Percentiles rank a stretch among this genome's conserved stretches.
Conservation (phyloP, 495 filamentous ascomycete genomes). For the Massariosphaeria phaeospora region DNA sequence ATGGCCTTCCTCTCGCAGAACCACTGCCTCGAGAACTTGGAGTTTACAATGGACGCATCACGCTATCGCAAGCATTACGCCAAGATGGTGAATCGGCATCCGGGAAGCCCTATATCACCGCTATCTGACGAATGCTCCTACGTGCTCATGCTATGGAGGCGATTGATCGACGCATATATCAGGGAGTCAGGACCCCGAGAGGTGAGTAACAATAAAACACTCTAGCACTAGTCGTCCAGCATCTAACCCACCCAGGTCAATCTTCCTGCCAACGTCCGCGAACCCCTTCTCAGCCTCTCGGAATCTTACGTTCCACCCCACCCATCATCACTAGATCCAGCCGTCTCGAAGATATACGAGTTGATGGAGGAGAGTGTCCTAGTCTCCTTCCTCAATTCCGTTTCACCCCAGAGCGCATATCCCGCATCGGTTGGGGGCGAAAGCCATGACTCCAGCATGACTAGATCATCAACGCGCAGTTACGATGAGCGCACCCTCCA, state of each 20-base stretch:
- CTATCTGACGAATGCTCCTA: constrained; percentile 60
- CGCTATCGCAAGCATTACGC: constrained; percentile 78
- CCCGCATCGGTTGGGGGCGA: constrained; percentile 21
- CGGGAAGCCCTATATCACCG: constrained; percentile 42
- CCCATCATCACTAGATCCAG: constrained; percentile 75
- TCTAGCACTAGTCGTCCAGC: background rate
- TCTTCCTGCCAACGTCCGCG: constrained; percentile 77
- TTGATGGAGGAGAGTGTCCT: constrained; percentile 96
- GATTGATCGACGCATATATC: constrained; percentile 68
- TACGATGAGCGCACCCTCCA: constrained; percentile 34
- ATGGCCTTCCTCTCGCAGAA: constrained; percentile 97
- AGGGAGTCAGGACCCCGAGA: constrained; percentile 61
- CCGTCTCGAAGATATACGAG: constrained; percentile 86
- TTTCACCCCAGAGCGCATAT: constrained; percentile 31
- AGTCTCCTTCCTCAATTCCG: constrained; percentile 68
- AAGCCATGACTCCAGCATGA: constrained; percentile 26
- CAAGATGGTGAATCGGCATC: constrained; percentile 48
- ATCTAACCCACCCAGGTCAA: constrained; percentile 64
- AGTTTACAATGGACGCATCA: constrained; percentile 93
- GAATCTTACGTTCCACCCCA: constrained; percentile 61
- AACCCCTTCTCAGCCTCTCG: constrained; percentile 65
- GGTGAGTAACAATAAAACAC: constrained; percentile 39
- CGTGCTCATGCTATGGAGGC: constrained; percentile 66
- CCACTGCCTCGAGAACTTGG: constrained; percentile 92
- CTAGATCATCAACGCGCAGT: constrained; percentile 14